Evolutionary conservation across 164 flowering plant species (phyloP).

Genomic region (Kingdonia uniflora): DNA sequence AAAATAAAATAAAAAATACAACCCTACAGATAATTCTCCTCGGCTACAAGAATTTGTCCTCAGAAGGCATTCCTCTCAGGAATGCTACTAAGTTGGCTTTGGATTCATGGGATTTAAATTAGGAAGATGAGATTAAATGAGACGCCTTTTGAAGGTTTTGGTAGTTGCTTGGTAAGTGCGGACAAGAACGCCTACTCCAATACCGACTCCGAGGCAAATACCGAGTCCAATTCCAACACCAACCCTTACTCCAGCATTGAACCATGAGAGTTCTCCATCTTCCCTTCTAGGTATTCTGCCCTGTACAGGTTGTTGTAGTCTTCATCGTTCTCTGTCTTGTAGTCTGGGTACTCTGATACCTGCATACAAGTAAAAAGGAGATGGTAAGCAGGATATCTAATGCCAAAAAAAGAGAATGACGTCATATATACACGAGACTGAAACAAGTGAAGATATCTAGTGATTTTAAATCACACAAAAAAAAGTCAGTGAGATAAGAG

Average conservation of each 20-base stretch:
- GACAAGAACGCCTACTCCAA: conserved; percentile 74
- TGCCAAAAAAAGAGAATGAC: not conserved
- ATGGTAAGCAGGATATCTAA: no score
- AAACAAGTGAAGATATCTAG: no score
- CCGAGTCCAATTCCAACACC: conserved; percentile 92
- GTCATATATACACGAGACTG: no score
- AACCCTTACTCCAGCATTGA: conserved; percentile 83
- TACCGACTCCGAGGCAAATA: conserved; percentile 66
- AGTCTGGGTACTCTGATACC: conserved; percentile 31
- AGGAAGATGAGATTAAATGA: conserved; percentile 15
- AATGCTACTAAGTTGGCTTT: conserved; percentile 15
- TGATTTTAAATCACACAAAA: no score
- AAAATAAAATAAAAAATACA: not conserved
- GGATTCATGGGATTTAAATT: conserved; percentile 7
- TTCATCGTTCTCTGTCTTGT: conserved; percentile 40
- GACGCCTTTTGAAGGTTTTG: conserved; percentile 52
- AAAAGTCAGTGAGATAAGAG: no score
- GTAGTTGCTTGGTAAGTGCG: conserved; percentile 75
- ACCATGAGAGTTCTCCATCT: conserved; percentile 84
- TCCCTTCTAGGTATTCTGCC: conserved; percentile 58
- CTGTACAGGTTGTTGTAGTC: conserved; percentile 39
- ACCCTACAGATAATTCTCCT: not conserved
- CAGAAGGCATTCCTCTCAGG: conserved; percentile 13
- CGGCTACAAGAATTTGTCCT: conserved; percentile 15
- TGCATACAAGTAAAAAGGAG: conserved; percentile 10